phyloP scores from a whole-genome alignment of 306 rosid genomes.

The Alnus glutinosa region DNA sequence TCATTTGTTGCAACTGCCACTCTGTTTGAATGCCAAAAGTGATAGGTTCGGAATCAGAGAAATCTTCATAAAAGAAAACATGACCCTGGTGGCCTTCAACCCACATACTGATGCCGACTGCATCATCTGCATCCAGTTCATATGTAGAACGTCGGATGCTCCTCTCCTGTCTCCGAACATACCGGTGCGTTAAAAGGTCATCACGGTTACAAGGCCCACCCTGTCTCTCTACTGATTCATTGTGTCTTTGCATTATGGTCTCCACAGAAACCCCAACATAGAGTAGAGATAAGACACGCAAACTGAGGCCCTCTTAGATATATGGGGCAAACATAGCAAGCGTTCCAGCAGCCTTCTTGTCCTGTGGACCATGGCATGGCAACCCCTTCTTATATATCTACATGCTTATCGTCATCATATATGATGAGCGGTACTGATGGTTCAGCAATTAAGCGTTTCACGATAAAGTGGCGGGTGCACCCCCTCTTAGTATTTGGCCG shows the following conservation, averaged over 20 bases:
- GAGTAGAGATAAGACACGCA: slow-evolving; percentile 76
- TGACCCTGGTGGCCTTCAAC: slow-evolving; percentile 72
- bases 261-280: slow-evolving; percentile 91
- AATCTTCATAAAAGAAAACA: slow-evolving; percentile 79
- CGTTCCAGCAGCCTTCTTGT: slow-evolving; percentile 81
- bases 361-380: slow-evolving; percentile 96
- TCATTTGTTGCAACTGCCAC: slow-evolving; percentile 97
- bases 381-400: slow-evolving; percentile 82
- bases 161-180: slow-evolving; percentile 90
- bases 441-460: slow-evolving; percentile 82
- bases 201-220: slow-evolving; percentile 93
- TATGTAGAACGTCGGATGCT: slow-evolving; percentile 72
- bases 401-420: slow-evolving; percentile 78
- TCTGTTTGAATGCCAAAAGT: slow-evolving; percentile 90
- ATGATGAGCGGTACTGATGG: slow-evolving; percentile 84
- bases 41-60: slow-evolving; percentile 74
- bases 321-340: slow-evolving; percentile 91
- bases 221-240: slow-evolving; percentile 77
- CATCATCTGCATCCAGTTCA: slow-evolving; percentile 81
- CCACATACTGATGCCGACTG: slow-evolving; percentile 70
- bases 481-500: slow-evolving; percentile 91
- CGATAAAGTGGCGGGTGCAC: slow-evolving; percentile 90
- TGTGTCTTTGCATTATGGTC: slow-evolving; percentile 94
- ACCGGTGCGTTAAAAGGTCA: slow-evolving; percentile 86
- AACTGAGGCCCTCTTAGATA: slow-evolving; percentile 84